Evolutionary conservation across 768 basidiomycete genomes (phyloP), one percentile per base, ranked within the genome.

Genomic region (Termitomyces sp.): DNA sequence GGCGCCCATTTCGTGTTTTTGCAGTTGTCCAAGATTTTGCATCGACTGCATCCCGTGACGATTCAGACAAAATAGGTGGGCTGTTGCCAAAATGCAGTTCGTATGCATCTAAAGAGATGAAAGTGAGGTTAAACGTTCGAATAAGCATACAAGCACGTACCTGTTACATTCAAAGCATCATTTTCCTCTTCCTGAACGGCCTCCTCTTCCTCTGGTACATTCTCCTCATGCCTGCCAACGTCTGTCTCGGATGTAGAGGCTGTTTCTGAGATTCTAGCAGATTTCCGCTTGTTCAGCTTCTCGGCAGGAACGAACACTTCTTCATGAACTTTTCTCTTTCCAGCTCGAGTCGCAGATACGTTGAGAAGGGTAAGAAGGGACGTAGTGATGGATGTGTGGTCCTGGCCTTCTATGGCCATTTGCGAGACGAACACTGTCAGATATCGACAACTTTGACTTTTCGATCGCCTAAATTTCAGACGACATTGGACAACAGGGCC

Each of bases 281-380:
- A 69, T 64, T 79, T 83, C 52, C 85, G 79, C 69, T 86, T 89
- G 76, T 92, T 91, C 48, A 90, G 77, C 67, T 92, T 93, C 65
- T 78, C 76, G 1, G 77, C 56, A 18, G 79, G 74, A 0, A 77
- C 70, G 58, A 75, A 74, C 32, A 79, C 78, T 26, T 81, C 69
- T 4, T 65, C 71, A 7, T 64, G 67, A 50, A 74, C 69, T 65
- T 82, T 84, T 26, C 83, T 74, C 66, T 88, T 92, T 30, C 76
- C 76, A 3, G 82, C 73, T 67, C 87, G 93, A 3, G 87, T 84
- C 0, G 92, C 91, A 34, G 92, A 93, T 3, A 95, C 90, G 68
- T 97, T 98, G 5, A 97, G 79, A 1, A 97, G 83, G 0, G 95
- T 96, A 30, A 97, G 72, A 1, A 97, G 83, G 50, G 86, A 86